Base-by-base conservation (phyloP, 352 stramenopile species). In the Lagenidium giganteum region DNA sequence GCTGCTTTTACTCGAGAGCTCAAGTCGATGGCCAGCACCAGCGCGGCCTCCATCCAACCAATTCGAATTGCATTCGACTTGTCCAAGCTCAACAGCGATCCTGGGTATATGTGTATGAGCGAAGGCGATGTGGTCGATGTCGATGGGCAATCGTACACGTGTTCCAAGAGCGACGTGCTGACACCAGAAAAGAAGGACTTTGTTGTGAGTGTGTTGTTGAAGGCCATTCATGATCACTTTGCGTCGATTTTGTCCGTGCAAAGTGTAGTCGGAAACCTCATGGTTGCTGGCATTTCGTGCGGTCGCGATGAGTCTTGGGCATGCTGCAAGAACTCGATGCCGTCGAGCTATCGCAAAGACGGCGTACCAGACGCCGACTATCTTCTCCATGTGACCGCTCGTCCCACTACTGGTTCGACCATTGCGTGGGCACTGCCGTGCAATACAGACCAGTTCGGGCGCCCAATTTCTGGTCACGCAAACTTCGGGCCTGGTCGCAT, bases 351-450 rank as follows among this genome's bases (percentile, higher is more conserved):
- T 28, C 48, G 48, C 11, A 65, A 55, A 0, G 44, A 54, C 1
- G 74, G 70, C 2, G 57, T 87, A n/a, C 47, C 67, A 1, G 75
- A 78, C 27, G 65, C 74, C 8, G 74, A 87, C 47, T 87, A 75
- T 45, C 47, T 84, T 28, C 49, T 87, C 13, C 69, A 87, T 18
- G 74, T 87, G 23, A 87, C 74, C 4, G 61, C 60, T 1, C 70
- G 74, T 4, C 74, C 74, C 7, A 87, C 70, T 0, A 68, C 67
- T 8, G 75, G 75, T 1, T 47, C 59, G 12, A 70, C 70, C 9
- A 68, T 88, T 24, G 75, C 75, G 4, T 88, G 74, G 72, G 75
- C 75, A 2, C 38, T 85, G 16, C 71, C 72, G 1, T 88, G 75
- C 46, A 83, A 83, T 40, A 63, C 74, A 24, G 75, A 88, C 22